Base-by-base conservation (phyloP, 768 basidiomycete genomes). In the Melanogaster broomeanus region DNA sequence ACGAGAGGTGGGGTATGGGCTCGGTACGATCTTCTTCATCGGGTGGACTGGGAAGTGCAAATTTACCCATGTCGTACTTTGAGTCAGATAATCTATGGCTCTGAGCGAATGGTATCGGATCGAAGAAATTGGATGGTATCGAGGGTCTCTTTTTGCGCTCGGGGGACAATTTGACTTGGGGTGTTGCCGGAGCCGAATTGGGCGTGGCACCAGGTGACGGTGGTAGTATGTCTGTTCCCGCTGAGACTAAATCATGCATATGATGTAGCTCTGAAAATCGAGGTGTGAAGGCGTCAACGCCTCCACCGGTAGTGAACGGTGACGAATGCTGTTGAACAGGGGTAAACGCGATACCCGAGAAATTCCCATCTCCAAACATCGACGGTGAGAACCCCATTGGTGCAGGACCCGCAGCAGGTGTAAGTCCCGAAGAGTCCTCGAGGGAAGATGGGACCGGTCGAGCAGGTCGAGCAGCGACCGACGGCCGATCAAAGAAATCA, bases 51-150 rank as follows among this genome's bases (percentile, higher is more conserved):
- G 85, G 82, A 41, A 88, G 66, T 21, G 77, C 75, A 60, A 91
- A 93, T 66, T 92, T 92, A 27, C 90, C 90, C 22, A 76, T 58
- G 44, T 68, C 64, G 60, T 93, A 92, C 69, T 93, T 93, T 10
- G 82, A 82, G 62, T 93, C 90, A 13, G 82, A 74, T 13, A 74
- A 57, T 16, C 78, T 75, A 62, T 91, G 86, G 39, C 77, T 80
- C 10, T 74, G 66, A 0, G 85, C 80, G 53, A 93, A 92, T 0
- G 85, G 82, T 22, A 93, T 88, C 0, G 90, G 83, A 33, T 90
- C 87, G 53, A 90, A 93, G 24, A 70, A 64, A 45, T 56, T 61
- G 62, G 59, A 55, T 67, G 52, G 45, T 48, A 22, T 53, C 34
- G 53, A 9, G 4, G 49, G 12, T 54, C 64, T 46, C 52, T 53